Conservation (phyloP, 2,329 filamentous ascomycete genomes). For the Alternaria brassicae region DNA sequence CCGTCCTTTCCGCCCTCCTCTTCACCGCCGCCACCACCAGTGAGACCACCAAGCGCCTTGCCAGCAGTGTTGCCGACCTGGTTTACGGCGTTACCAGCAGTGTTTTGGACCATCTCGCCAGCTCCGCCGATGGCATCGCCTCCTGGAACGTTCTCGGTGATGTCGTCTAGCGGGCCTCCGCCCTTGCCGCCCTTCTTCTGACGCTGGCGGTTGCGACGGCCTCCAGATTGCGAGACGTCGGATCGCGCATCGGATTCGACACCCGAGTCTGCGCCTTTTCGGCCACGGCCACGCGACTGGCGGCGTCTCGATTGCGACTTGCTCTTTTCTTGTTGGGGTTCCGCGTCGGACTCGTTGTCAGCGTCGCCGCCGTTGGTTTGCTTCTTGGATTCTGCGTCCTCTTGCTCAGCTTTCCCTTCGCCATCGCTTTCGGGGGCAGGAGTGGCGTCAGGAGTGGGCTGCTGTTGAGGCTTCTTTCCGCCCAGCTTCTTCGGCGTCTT, state of each 20-base stretch:
- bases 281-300: conserved; percentile 59
- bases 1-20: conserved; percentile 41
- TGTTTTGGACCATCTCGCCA: conserved; percentile 63
- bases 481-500: conserved; percentile 60
- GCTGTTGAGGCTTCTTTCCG: conserved; percentile 54
- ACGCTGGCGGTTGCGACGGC: conserved; percentile 63
- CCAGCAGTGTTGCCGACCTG: conserved; percentile 53
- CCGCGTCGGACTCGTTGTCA: conserved; percentile 51
- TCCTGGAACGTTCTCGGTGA: conserved; percentile 62
- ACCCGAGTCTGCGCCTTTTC: conserved; percentile 57
- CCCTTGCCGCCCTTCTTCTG: conserved; percentile 57
- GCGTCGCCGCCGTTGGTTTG: conserved; percentile 43
- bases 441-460: conserved; percentile 57
- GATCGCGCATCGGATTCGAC: conserved; percentile 62
- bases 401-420: conserved; percentile 53
- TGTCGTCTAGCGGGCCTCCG: conserved; percentile 61
- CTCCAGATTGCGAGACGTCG: conserved; percentile 61
- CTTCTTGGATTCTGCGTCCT: conserved; percentile 47
- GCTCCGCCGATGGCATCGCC: conserved; percentile 61
- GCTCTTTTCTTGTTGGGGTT: conserved; percentile 56
- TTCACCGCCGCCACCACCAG: conserved; percentile 52
- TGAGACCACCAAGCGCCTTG: conserved; percentile 58
- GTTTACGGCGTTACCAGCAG: conserved; percentile 61
- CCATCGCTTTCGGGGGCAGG: conserved; percentile 56
- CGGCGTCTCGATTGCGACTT: conserved; percentile 56